Base-by-base conservation (phyloP, 108 stramenopile genomes). In the Epithemia pelagica region DNA sequence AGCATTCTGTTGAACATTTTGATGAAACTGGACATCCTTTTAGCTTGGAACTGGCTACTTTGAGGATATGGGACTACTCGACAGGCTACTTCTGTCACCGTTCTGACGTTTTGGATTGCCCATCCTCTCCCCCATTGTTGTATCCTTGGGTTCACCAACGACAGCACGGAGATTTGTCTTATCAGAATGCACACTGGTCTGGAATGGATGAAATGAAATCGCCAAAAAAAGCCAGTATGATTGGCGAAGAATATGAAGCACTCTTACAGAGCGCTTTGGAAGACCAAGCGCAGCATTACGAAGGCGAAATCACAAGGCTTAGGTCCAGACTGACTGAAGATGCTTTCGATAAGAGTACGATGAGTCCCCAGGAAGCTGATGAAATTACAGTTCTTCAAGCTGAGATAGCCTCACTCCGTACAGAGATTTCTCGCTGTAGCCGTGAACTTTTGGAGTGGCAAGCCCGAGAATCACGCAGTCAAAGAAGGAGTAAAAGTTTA, bases 11-110 rank as follows among this genome's bases (percentile, higher is more conserved):
- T 30, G 67, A 80, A 25, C 98, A 99, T 78, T 96, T 87, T 75
- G 68, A 66, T 29, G 58, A 78, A 26, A 85, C 79, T 19, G 71
- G 83, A 27, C 98, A 99, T 83, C 91, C 93, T 5, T 99, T 80
- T 70, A 92, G 94, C 51, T 68, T 99, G 52, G 96, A 99, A 74
- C 65, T 96, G 51, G 94, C 90, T 28, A 99, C 98, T 23, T 76
- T 91, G 32, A 71, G 94, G 54, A 95, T 99, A 61, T 99, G 96
- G 96, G 95, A 97, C 69, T 99, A 96, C 74, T 81, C 74, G 30
- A 72, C 67, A 24, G 87, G 82, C 0, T 82, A 78, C 0, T 98
- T 89, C 71, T 96, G 89, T 26, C 96, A 98, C 73, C 85, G 98
- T 25, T 78, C 61, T 30, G 91, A 92, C 64, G 66, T 91, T 62